Evolutionary conservation across 352 stramenopile species (phyloP).

Genomic region (Phytophthora crassamura): DNA sequence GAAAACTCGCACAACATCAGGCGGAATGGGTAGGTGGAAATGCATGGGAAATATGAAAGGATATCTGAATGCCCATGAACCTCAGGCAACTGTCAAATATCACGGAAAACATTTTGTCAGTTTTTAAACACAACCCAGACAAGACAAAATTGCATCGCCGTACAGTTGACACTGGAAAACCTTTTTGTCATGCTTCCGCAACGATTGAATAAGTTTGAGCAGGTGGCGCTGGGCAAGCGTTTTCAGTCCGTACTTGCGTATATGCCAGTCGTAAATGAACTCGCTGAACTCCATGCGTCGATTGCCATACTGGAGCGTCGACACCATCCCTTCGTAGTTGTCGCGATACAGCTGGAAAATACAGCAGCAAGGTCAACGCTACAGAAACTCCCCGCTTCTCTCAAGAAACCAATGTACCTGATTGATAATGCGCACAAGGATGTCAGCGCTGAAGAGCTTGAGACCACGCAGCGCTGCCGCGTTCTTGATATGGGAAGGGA

Average conservation of each 20-base stretch:
- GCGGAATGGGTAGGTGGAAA: not conserved
- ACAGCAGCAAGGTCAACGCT: too few relatives aligned
- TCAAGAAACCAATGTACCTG: slow-evolving; percentile 35
- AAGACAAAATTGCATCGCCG: slow-evolving; percentile 14
- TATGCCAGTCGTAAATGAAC: slow-evolving; percentile 88
- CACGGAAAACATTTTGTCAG: not conserved
- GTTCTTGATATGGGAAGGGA: slow-evolving; percentile 59
- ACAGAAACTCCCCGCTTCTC: too few relatives aligned
- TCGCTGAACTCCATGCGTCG: slow-evolving; percentile 83
- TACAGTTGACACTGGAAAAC: slow-evolving; percentile 71
- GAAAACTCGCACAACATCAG: slow-evolving; percentile 9
- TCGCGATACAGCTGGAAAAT: slow-evolving; percentile 69
- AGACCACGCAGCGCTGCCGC: slow-evolving; percentile 43
- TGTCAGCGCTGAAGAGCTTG: slow-evolving; percentile 70
- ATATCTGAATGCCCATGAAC: slow-evolving; percentile 77
- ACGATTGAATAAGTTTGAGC: slow-evolving; percentile 80
- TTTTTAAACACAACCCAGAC: not conserved
- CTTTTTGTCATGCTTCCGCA: slow-evolving; percentile 78
- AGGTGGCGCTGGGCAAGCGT: slow-evolving; percentile 75
- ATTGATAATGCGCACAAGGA: slow-evolving; percentile 66
- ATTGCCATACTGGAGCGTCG: slow-evolving; percentile 74
- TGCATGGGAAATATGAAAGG: slow-evolving; percentile 13
- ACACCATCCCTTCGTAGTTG: slow-evolving; percentile 68
- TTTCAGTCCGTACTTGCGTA: slow-evolving; percentile 82
- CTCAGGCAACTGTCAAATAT: slow-evolving; percentile 46